Conservation (phyloP, 2,329 filamentous ascomycete genomes). For the Pseudopyrenochaeta lycopersici region DNA sequence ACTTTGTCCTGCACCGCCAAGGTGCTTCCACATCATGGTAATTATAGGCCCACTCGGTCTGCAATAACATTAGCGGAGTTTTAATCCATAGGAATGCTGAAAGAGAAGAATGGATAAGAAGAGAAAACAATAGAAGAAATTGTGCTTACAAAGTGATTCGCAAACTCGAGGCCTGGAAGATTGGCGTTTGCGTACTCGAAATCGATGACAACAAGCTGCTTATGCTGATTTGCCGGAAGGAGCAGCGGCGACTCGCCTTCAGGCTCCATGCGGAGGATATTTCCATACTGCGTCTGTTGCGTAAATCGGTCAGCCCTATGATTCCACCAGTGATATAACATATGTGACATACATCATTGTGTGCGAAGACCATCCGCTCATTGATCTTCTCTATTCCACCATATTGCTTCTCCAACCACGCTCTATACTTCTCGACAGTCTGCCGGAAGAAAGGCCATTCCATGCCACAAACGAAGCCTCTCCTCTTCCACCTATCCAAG, state of each 20-base stretch:
- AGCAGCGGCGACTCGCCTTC: slow-evolving; percentile 81
- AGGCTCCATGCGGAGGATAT: slow-evolving; percentile 83
- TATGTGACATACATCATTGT: slow-evolving; percentile 80
- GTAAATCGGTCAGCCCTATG: slow-evolving; percentile 14
- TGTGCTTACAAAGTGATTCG: slow-evolving; percentile 84
- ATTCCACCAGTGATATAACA: not conserved
- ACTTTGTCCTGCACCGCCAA: slow-evolving; percentile 71
- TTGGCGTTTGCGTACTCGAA: slow-evolving; percentile 98
- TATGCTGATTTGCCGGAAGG: slow-evolving; percentile 90
- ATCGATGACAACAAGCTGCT: slow-evolving; percentile 95
- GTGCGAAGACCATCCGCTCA: slow-evolving; percentile 87
- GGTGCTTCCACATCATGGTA: slow-evolving; percentile 79
- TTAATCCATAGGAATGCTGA: not conserved
- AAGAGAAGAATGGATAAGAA: not conserved
- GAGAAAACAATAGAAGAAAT: slow-evolving; percentile 16
- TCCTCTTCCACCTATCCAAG: slow-evolving; percentile 69
- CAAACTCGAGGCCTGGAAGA: slow-evolving; percentile 85
- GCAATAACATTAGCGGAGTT: slow-evolving; percentile 3
- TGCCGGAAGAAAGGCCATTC: slow-evolving; percentile 81
- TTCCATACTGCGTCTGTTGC: slow-evolving; percentile 91
- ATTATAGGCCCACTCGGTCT: slow-evolving; percentile 96
- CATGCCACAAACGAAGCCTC: slow-evolving; percentile 82
- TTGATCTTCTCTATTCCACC: slow-evolving; percentile 73
- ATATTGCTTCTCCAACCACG: slow-evolving; percentile 76
- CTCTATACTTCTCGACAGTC: slow-evolving; percentile 79